These are phyloP conservation scores for Albifimbria verrucaria DNA, from an alignment of 2,329 filamentous ascomycete species.

Conservation along the genomic window DNA sequence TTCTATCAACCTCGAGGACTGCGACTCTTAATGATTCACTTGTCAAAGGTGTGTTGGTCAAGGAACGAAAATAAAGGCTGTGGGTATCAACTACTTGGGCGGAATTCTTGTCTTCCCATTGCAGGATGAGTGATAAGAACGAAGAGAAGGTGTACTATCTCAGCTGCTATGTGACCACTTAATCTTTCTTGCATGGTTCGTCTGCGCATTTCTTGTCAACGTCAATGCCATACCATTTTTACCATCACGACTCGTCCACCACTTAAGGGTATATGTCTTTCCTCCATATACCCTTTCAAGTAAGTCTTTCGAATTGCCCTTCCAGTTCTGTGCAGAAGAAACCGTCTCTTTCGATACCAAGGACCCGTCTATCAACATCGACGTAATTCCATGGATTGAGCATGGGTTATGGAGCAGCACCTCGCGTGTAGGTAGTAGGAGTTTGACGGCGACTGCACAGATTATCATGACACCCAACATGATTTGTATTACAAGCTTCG, in stretches of 20 bases:
- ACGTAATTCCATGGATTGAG: conserved; percentile 23
- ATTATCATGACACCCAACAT: conserved; percentile 24
- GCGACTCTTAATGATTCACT: too few species aligned
- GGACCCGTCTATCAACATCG: conserved; percentile 21
- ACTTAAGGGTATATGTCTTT: conserved; percentile 34
- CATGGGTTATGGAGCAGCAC: conserved; percentile 26
- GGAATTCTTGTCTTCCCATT: too few species aligned
- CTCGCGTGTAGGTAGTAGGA: conserved; percentile 15
- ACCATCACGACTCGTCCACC: not conserved
- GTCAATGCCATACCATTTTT: not conserved
- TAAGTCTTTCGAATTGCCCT: conserved; percentile 4
- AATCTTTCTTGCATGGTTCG: too few species aligned
- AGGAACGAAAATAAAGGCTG: too few species aligned
- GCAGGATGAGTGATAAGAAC: too few species aligned
- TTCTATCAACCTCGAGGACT: too few species aligned
- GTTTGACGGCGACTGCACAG: conserved; percentile 18
- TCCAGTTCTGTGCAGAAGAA: conserved; percentile 23
- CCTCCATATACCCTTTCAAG: conserved; percentile 10
- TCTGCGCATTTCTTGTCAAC: too few species aligned
- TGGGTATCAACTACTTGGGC: too few species aligned
- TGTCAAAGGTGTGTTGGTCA: too few species aligned
- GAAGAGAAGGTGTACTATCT: too few species aligned
- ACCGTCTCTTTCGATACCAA: conserved; percentile 17
- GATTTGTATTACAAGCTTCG: conserved; percentile 25
- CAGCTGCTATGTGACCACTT: too few species aligned